Evolutionary conservation across 768 basidiomycete genomes (phyloP), one percentile per base, ranked within the genome.

Genomic region (Calocybe indica): DNA sequence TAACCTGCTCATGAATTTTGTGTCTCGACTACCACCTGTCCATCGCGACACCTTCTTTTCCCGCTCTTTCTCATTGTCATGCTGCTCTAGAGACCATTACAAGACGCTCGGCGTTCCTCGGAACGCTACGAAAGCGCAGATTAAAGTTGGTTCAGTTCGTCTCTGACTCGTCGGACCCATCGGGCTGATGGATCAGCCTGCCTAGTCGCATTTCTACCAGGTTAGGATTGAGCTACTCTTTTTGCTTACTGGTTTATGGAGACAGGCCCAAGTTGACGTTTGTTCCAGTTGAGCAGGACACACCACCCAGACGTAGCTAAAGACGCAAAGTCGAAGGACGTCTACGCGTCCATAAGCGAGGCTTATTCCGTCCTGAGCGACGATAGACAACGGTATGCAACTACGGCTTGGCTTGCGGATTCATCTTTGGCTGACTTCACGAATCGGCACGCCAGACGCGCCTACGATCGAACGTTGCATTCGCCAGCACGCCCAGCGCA

Each of bases 281-380:
- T 11, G 37, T 30, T 52, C 29, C 48, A 74, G 71, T 53, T 74
- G 50, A 74, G 74, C 61, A 75, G 74, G 56, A 57, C 58, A 48
- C 72, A 76, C 48, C 75, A 77, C 53, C 75, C 75, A 2, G 75
- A 77, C 49, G 63, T 77, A 15, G 69, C 74, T 4, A 65, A 70
- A 9, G 71, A 75, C 40, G 66, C 68, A 3, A 56, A 58, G 28
- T 73, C 74, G 5, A 62, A 58, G 34, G 62, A 66, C 6, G 50
- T 70, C 5, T 77, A 73, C 48, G 54, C 60, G 8, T 65, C 66
- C 28, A 67, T 69, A 6, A 71, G 66, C 40, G 72, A 74, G 49
- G 75, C 74, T 0, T 77, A 77, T 52, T 52, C 72, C 2, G 56
- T 76, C 1, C 57, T 77, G 11, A 64, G 62, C 37, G 68, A 75